Evolutionary conservation across 345 rosid genomes (phyloP), one percentile per base, ranked within the genome.

Genomic region (Pistacia vera): DNA sequence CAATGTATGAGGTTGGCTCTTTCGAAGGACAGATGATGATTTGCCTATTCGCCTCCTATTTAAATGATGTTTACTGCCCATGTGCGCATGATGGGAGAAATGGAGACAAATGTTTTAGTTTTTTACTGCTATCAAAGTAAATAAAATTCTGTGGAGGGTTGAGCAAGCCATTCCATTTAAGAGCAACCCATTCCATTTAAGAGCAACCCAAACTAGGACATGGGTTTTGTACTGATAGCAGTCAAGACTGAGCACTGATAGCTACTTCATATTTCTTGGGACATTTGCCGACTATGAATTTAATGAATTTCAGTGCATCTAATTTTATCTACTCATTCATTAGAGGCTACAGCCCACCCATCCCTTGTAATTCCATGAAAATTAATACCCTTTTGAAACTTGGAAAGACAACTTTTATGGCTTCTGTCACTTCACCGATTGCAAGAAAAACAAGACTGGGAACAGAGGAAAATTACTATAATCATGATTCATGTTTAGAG

Each of bases 401-500:
- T 41, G 8, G 25, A 25, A 41, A 41, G 17, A 54, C 4, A 16
- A 54, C 28, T 38, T 65, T n/a, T 18, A 38, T 22, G 28, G 52
- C n/a, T 18, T 65, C 52, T 41, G 28, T 65, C 68, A 65, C 17
- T 51, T 51, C 59, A 51, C 71, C 59, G 58, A 51, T 49, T 68
- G 65, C 58, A 41, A 71, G n/a, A 38, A 36, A 28, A 61, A 25
- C 28, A 8, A 2, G 11, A 18, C 17, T 0, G 11, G 48, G 36
- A 3, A 60, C 2, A 16, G 60, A 18, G 25, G 36, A 8, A 9
- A 16, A 60, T 8, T 1, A 28, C 57, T 4, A 25, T 25, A 25
- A 48, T 30, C 75, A 72, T 30, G 68, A 30, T 63, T 74, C 62
- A 51, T 63, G 61, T 63, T 63, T 51, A 12, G 48, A 54, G 17